A percentile compares a stretch with the other conserved stretches of the same genome.
Conservation (phyloP, 2,329 filamentous ascomycete genomes). For the Lasiodiplodia citricola region DNA sequence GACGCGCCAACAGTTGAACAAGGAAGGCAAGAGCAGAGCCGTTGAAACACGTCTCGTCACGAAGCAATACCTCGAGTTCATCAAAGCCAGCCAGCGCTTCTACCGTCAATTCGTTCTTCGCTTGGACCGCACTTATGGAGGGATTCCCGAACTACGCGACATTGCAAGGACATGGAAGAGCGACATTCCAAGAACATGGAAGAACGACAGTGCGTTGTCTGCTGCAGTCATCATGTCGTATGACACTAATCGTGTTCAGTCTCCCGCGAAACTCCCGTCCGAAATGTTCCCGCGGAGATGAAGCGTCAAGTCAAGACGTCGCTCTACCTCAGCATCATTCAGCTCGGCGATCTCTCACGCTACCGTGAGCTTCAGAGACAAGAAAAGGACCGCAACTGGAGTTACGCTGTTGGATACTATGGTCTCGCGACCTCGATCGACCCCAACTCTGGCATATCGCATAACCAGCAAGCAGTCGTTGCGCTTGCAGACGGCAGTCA, state of each 20-base stretch:
- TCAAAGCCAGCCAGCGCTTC: slow-evolving; percentile 86
- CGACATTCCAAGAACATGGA: slow-evolving; percentile 55
- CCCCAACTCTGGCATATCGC: slow-evolving; percentile 78
- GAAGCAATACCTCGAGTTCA: slow-evolving; percentile 80
- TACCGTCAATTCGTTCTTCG: slow-evolving; percentile 86
- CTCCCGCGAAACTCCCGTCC: slow-evolving; percentile 34
- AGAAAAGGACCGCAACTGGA: slow-evolving; percentile 69
- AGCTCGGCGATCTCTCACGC: slow-evolving; percentile 86
- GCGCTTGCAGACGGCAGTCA: slow-evolving; percentile 78
- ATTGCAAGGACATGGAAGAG: slow-evolving; percentile 54
- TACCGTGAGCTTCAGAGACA: slow-evolving; percentile 79
- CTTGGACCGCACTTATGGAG: slow-evolving; percentile 66
- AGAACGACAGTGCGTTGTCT: slow-evolving; percentile 29
- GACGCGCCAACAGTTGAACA: slow-evolving; percentile 21
- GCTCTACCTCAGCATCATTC: slow-evolving; percentile 83
- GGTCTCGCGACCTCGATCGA: slow-evolving; percentile 77
- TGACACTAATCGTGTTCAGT: slow-evolving; percentile 45
- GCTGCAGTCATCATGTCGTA: neutral
- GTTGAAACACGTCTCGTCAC: slow-evolving; percentile 77
- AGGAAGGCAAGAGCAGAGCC: slow-evolving; percentile 53
- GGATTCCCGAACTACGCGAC: slow-evolving; percentile 62
- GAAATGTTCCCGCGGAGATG: slow-evolving; percentile 50
- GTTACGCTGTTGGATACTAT: slow-evolving; percentile 83
- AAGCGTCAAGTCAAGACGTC: slow-evolving; percentile 68
- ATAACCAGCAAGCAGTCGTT: slow-evolving; percentile 91